These are phyloP conservation scores for Pyricularia sp. DNA, from an alignment of 2,329 filamentous ascomycete genomes.

Conservation along the genomic window DNA sequence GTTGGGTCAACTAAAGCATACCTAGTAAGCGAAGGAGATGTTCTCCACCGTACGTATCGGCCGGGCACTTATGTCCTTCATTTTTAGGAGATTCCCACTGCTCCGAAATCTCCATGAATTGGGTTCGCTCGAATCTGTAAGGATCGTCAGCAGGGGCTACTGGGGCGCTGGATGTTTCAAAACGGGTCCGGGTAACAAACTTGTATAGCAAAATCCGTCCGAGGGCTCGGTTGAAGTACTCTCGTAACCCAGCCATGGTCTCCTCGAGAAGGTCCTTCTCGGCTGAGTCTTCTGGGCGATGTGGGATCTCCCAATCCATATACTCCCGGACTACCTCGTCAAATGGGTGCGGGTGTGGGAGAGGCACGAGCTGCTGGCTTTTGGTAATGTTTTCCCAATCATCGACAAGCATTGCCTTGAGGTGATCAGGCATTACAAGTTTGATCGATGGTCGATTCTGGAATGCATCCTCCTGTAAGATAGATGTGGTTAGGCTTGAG, in stretches of 20 bases:
- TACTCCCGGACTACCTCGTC: constrained; percentile 76
- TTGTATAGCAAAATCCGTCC: constrained; percentile 82
- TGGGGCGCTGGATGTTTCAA: not conserved
- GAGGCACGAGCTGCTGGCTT: constrained; percentile 77
- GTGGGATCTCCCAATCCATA: constrained; percentile 56
- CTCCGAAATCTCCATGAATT: constrained; percentile 72
- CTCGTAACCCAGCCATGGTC: constrained; percentile 72
- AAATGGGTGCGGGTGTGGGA: constrained; percentile 71
- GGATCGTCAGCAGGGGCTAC: not conserved
- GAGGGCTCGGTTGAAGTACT: constrained; percentile 89
- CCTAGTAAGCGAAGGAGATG: constrained; percentile 84
- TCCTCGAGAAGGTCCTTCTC: constrained; percentile 85
- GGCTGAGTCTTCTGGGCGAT: constrained; percentile 55
- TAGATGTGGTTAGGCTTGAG: not conserved
- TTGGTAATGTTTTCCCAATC: constrained; percentile 99
- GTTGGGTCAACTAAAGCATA: constrained; percentile 36
- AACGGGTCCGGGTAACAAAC: constrained; percentile 25
- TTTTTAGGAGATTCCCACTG: constrained; percentile 54
- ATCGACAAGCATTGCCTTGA: constrained; percentile 90
- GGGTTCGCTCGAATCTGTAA: constrained; percentile 76
- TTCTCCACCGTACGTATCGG: constrained; percentile 86
- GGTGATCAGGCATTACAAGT: constrained; percentile 74
- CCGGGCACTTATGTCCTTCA: constrained; percentile 57
- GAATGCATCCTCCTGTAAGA: constrained; percentile 74
- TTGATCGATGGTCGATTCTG: constrained; percentile 77